Evolutionary conservation across 305 asterid species (phyloP).

Genomic region (Fraxinus latifolia): DNA sequence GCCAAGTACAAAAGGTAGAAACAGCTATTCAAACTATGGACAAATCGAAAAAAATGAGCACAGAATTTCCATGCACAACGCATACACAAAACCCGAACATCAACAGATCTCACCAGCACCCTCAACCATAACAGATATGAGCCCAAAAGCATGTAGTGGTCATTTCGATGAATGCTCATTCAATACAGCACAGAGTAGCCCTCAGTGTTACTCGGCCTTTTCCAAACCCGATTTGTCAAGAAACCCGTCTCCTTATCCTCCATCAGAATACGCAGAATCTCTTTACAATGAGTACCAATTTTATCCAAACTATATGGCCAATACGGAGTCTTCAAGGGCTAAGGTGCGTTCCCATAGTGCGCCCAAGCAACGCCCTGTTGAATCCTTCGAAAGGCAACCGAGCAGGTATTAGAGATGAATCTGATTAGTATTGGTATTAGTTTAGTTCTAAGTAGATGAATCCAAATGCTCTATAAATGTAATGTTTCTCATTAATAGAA

Average conservation of each 20-base stretch:
- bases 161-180: constrained; percentile 63
- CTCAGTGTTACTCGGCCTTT: constrained; percentile 52
- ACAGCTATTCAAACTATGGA: constrained; percentile 59
- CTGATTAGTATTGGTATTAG: neutral
- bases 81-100: constrained; percentile 38
- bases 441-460: neutral
- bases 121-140: constrained; percentile 55
- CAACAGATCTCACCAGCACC: constrained; percentile 57
- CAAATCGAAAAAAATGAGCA: constrained; percentile 42
- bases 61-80: constrained; percentile 30
- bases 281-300: constrained; percentile 52
- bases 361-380: constrained; percentile 76
- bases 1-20: constrained; percentile 48
- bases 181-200: constrained; percentile 75
- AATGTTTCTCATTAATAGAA: neutral
- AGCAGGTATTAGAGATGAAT: constrained; percentile 19
- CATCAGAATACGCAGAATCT: constrained; percentile 67
- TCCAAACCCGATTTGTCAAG: constrained; percentile 50
- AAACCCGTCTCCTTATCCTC: constrained; percentile 41
- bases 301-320: constrained; percentile 85
- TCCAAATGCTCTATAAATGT: neutral
- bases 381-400: constrained; percentile 62
- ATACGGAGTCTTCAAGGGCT: constrained; percentile 81
- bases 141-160: constrained; percentile 67
- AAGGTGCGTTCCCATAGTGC: constrained; percentile 91